A percentile compares a stretch with the other conserved stretches of the same genome.
Evolutionary conservation across 2,329 filamentous ascomycete species (phyloP).

Genomic region (Beauveria bassiana): DNA sequence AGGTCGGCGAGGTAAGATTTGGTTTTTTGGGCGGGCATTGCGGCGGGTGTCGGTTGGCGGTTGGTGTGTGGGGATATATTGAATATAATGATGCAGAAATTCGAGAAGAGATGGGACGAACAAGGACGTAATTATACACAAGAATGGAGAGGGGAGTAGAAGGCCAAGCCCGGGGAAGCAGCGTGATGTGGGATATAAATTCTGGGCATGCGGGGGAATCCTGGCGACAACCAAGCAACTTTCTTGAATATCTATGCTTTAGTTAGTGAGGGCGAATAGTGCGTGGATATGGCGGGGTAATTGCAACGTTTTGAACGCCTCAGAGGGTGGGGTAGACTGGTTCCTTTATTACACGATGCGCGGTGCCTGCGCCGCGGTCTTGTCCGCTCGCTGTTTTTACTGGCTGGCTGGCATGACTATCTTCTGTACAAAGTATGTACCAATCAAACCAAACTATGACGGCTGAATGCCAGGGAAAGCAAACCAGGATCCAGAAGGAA

Average conservation of each 20-base stretch:
- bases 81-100: not conserved
- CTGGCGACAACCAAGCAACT: not conserved
- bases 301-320: slow-evolving; percentile 7
- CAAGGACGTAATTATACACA: not conserved
- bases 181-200: slow-evolving; percentile 5
- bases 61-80: not conserved
- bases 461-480: too few relatives aligned
- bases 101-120: not conserved
- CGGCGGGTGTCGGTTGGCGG: not conserved
- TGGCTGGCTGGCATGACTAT: too few relatives aligned
- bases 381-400: too few relatives aligned
- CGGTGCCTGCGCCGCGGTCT: too few relatives aligned
- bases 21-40: slow-evolving; percentile 16
- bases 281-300: slow-evolving; percentile 1
- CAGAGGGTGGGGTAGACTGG: not conserved
- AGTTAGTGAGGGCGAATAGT: too few relatives aligned
- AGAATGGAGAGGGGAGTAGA: not conserved
- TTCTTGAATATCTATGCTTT: too few relatives aligned
- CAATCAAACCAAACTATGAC: too few relatives aligned
- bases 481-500: too few relatives aligned
- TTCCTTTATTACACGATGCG: too few relatives aligned
- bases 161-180: slow-evolving; percentile 5
- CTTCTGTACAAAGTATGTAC: too few relatives aligned
- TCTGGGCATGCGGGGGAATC: not conserved
- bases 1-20: slow-evolving; percentile 38